These are phyloP conservation scores for Euclidium syriacum DNA, from an alignment of 345 rosid genomes.

Conservation along the genomic window DNA sequence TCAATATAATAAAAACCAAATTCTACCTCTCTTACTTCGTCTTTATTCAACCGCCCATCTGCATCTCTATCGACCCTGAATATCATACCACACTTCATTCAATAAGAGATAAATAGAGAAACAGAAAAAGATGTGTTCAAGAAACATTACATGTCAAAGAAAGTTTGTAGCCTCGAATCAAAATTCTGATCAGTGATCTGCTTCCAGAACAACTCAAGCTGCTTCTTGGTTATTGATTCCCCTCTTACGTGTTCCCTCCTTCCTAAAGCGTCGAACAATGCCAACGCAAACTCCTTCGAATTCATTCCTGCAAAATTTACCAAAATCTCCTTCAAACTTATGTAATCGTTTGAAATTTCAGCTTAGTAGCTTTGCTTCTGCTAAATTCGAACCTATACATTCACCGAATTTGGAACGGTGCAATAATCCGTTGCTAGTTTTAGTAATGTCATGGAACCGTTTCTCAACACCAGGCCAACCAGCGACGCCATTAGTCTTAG, in stretches of 20 bases:
- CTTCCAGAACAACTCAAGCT: conserved; percentile 61
- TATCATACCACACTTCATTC: neutral
- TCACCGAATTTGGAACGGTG: conserved; percentile 58
- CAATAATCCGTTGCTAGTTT: conserved; percentile 36
- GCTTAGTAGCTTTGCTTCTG: neutral
- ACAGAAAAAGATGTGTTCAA: neutral
- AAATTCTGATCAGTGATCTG: conserved; percentile 63
- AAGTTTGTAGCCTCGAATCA: conserved; percentile 67
- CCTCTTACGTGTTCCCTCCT: conserved; percentile 40
- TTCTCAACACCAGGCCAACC: conserved; percentile 66
- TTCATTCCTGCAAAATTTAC: conserved; percentile 45
- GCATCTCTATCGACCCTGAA: conserved; percentile 79
- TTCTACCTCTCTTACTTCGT: conserved; percentile 57
- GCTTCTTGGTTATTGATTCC: conserved; percentile 40
- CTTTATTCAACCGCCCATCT: conserved; percentile 68
- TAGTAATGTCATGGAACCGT: conserved; percentile 46
- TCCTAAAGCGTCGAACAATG: conserved; percentile 59
- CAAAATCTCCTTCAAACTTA: neutral
- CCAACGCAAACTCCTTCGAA: conserved; percentile 58
- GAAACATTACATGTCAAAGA: conserved; percentile 58
- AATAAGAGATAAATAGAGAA: neutral
- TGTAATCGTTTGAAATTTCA: neutral
- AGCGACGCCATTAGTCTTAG: conserved; percentile 51
- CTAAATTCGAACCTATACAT: conserved; percentile 48
- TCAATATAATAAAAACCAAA: neutral